These are phyloP conservation scores for Melastoma candidum DNA, from an alignment of 441 rosid species.

Conservation along the genomic window DNA sequence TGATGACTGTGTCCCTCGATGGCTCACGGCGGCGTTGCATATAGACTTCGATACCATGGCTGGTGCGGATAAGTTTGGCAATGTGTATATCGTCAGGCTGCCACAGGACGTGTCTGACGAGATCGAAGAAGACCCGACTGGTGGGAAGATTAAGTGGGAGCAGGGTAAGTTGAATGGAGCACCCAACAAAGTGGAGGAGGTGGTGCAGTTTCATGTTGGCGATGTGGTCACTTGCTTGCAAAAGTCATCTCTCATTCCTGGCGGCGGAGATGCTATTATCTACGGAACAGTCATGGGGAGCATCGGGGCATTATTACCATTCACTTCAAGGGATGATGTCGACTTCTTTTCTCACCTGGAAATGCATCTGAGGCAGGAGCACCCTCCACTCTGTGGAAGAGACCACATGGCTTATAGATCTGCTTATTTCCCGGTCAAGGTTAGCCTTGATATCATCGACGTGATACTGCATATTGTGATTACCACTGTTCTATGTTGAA, in stretches of 20 bases:
- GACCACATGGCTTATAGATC: constrained; percentile 95
- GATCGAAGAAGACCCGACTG: constrained; percentile 94
- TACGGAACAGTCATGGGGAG: constrained; percentile 97
- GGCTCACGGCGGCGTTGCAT: constrained; percentile 84
- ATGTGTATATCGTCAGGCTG: constrained; percentile 71
- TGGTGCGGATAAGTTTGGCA: constrained; percentile 94
- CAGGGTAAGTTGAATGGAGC: constrained; percentile 97
- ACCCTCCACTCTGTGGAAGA: constrained; percentile 94
- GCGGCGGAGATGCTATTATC: constrained; percentile 83
- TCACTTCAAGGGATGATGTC: constrained; percentile 88
- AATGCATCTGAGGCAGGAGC: constrained; percentile 94
- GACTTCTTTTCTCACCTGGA: constrained; percentile 96
- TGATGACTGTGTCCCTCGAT: constrained; percentile 89
- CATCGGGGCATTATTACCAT: constrained; percentile 78
- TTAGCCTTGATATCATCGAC: constrained; percentile 9
- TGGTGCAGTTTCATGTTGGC: constrained; percentile 89
- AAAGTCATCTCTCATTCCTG: constrained; percentile 88
- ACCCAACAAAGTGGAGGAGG: constrained; percentile 89
- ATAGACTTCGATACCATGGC: constrained; percentile 94
- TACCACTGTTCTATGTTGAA: not conserved
- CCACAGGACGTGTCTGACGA: constrained; percentile 95
- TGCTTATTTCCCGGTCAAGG: constrained; percentile 97
- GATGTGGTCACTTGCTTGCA: constrained; percentile 78
- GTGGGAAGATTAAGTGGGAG: constrained; percentile 97
- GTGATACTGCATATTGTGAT: not conserved